Conservation (phyloP, 345 rosid genomes). For the Dipteronia sinensis region DNA sequence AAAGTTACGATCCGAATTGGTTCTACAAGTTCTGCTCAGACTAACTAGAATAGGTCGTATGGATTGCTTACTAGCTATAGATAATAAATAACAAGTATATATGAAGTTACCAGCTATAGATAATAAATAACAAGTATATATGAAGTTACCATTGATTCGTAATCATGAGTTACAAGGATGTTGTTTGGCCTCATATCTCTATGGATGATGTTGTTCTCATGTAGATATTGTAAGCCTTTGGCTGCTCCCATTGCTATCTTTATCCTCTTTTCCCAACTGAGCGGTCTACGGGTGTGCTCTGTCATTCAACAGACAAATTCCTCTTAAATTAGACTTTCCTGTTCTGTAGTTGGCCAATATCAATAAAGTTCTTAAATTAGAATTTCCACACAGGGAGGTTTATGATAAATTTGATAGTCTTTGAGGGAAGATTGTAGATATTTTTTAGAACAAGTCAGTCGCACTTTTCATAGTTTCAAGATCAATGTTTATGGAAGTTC, state of each 20-base stretch:
- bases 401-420: no score
- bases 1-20: no score
- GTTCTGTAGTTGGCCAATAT: background rate
- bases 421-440: no score
- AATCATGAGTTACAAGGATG: constrained; percentile 67
- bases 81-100: no score
- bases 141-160: constrained; percentile 51
- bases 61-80: constrained; percentile 28
- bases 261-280: constrained; percentile 62
- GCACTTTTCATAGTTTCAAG: no score
- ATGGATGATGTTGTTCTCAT: constrained; percentile 57
- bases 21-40: background rate
- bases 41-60: background rate
- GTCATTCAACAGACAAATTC: constrained; percentile 21
- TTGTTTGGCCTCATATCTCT: constrained; percentile 70
- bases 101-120: constrained; percentile 39
- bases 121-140: background rate
- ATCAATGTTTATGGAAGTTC: no score
- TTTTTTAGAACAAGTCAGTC: no score
- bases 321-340: background rate
- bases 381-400: no score
- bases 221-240: constrained; percentile 57
- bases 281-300: constrained; percentile 47
- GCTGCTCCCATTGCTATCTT: constrained; percentile 65
- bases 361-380: no score